Base-by-base conservation (phyloP, 2,329 filamentous ascomycete genomes). In the Fusarium sp. region DNA sequence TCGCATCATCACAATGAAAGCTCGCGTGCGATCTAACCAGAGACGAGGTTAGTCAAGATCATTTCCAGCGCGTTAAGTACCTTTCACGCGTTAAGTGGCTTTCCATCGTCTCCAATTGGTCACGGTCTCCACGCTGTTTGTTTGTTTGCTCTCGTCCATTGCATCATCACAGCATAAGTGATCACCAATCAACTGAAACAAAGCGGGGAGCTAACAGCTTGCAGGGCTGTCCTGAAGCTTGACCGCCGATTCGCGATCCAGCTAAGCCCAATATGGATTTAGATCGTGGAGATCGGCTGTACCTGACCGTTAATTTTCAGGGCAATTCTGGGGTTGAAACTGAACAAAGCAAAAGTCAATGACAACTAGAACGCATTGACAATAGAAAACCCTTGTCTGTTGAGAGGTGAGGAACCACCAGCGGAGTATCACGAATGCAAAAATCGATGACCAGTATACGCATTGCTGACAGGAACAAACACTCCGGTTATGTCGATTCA, bases 281-380 rank as follows among this genome's bases (percentile, higher is more conserved):
- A 24, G 49, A 34, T 12, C 10, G 44, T 26, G 7, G 12, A 24
- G 34, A 53, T 44, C 23, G 38, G 17, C 30, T 19, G 54, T 60
- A 57, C 51, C 56, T 60, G 56, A 45, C 6, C 57, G 57, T 60
- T 38, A 60, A 57, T 38, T 24, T 7, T 8, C 20, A 45, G 28
- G 24, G 57, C 39, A 6, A 23, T 49, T 34, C 20, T 20, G 30
- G 39, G 39, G n/a, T 51, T 3, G 17, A 24, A 28, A 57, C 44
- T 57, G 39, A 36, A 57, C 57, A 53, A 44, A 56, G 43, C 36
- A 56, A 56, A 56, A 62, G 58, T 62, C 58, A 46, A 62, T 62
- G 58, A 62, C 58, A 38, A 43, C 34, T 47, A 21, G 34, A 46
- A 46, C n/a, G 4, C 10, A 42, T 36, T 6, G 23, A 38, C 11